phyloP scores from a whole-genome alignment of 2,329 filamentous ascomycete genomes.

The Emergomyces pasteurianus region DNA sequence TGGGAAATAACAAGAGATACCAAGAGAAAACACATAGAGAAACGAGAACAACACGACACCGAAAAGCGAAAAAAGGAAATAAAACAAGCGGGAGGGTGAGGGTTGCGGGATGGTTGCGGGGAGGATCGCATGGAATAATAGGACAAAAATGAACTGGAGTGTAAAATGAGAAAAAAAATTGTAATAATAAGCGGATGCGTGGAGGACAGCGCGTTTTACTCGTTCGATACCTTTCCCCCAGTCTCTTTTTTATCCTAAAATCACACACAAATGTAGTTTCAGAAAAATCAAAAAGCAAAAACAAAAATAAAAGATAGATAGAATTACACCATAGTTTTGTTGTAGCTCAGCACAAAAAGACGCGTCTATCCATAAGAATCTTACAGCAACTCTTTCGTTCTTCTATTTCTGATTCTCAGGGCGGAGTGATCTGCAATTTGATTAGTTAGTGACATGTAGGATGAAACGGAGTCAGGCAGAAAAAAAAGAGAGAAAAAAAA shows the following conservation, averaged over 20 bases:
- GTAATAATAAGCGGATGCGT: not conserved
- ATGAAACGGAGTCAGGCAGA: no score
- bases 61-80: not conserved
- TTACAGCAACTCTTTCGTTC: not conserved
- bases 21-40: not conserved
- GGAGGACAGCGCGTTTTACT: not conserved
- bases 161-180: not conserved
- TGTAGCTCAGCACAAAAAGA: not conserved
- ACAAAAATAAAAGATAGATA: not conserved
- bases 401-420: conserved; percentile 72
- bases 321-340: not conserved
- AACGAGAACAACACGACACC: not conserved
- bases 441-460: not conserved
- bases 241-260: not conserved
- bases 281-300: not conserved
- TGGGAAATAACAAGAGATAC: not conserved
- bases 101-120: no score
- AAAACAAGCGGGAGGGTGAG: not conserved
- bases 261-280: not conserved
- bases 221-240: not conserved
- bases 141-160: not conserved
- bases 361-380: not conserved
- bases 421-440: conserved; percentile 51
- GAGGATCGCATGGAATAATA: not conserved
- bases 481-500: not conserved